Evolutionary conservation across 257 asterid genomes (phyloP).

Genomic region (Solanum sejunctum): DNA sequence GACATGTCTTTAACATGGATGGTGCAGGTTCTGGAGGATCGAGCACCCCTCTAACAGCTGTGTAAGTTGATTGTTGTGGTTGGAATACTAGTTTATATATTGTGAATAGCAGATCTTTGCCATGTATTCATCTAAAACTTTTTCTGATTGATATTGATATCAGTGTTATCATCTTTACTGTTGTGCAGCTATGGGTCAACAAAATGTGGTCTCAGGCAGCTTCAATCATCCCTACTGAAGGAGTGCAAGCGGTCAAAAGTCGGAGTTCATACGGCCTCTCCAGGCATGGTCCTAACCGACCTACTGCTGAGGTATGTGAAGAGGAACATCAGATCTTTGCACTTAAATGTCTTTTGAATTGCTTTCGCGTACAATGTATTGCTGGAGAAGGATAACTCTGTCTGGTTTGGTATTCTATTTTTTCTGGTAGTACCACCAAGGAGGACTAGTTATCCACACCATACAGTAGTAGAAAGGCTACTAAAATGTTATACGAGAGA

Average conservation of each 20-base stretch:
- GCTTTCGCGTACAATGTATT: background rate
- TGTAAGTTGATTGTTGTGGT: constrained; percentile 37
- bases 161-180: background rate
- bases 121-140: background rate
- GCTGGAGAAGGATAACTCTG: background rate
- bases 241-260: constrained; percentile 67
- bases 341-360: background rate
- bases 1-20: constrained; percentile 96
- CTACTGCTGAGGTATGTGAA: constrained; percentile 61
- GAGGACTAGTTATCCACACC: background rate
- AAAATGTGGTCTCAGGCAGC: constrained; percentile 97
- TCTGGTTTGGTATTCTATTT: background rate
- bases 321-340: background rate
- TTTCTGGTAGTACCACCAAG: background rate
- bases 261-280: constrained; percentile 97
- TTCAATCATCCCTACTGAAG: constrained; percentile 85
- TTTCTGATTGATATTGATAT: background rate
- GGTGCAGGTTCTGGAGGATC: constrained; percentile 99
- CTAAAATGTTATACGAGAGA: background rate
- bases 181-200: constrained; percentile 78
- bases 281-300: constrained; percentile 98
- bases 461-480: background rate
- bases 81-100: background rate
- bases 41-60: constrained; percentile 96
- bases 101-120: background rate